phyloP scores from a whole-genome alignment of 768 basidiomycete species.

The Hygrophorus russula region DNA sequence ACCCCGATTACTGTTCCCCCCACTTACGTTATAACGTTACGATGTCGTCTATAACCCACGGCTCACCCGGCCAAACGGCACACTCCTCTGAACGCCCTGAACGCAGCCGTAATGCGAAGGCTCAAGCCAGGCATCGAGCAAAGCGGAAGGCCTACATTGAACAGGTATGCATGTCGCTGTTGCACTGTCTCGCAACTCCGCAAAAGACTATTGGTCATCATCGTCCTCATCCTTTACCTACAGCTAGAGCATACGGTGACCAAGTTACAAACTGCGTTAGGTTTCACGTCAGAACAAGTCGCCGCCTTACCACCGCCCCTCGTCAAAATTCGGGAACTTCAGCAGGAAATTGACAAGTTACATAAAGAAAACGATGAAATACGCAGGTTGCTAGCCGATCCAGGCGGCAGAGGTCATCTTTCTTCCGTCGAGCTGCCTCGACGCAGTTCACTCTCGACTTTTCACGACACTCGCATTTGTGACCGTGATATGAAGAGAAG shows the following conservation, averaged over 20 bases:
- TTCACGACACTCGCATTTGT: conserved; percentile 35
- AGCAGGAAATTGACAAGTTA: conserved; percentile 66
- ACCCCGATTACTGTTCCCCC: conserved; percentile 30
- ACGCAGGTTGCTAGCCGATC: conserved; percentile 50
- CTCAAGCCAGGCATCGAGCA: conserved; percentile 83
- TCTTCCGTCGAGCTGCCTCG: conserved; percentile 32
- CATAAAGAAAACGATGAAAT: conserved; percentile 67
- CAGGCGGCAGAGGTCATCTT: conserved; percentile 22
- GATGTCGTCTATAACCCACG: conserved; percentile 46
- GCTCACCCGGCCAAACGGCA: conserved; percentile 30
- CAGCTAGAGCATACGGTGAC: conserved; percentile 82
- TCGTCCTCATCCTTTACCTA: background rate
- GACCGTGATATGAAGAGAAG: conserved; percentile 56
- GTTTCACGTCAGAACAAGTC: conserved; percentile 66
- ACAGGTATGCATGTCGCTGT: conserved; percentile 40
- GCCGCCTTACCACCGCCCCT: conserved; percentile 62
- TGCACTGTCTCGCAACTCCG: conserved; percentile 2
- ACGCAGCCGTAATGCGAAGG: conserved; percentile 79
- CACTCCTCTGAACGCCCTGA: conserved; percentile 57
- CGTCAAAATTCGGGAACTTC: conserved; percentile 69
- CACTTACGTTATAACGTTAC: conserved; percentile 38
- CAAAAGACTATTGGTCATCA: background rate
- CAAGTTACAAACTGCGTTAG: conserved; percentile 67
- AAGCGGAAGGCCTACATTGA: conserved; percentile 92
- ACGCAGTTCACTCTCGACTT: conserved; percentile 32